phyloP scores from a whole-genome alignment of 345 rosid species.

The Eucalyptus melliodora region DNA sequence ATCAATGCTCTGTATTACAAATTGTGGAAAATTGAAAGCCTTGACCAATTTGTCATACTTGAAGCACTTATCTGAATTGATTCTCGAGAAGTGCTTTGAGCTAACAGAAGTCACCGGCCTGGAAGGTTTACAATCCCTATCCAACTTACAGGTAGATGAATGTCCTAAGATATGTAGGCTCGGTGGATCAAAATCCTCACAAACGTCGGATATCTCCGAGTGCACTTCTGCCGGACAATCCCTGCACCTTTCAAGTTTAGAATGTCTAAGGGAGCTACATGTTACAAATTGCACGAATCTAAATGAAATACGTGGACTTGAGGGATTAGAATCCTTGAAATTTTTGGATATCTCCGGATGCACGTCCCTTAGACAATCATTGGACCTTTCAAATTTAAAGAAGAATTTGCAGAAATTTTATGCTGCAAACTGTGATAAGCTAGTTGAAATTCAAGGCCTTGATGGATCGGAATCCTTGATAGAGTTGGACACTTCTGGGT shows the following conservation, averaged over 20 bases:
- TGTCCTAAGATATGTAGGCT: neutral
- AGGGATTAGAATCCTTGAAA: neutral
- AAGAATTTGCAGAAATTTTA: neutral
- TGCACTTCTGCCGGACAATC: neutral
- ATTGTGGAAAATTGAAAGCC: neutral
- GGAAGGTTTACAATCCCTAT: neutral
- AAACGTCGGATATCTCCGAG: neutral
- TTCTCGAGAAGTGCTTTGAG: neutral
- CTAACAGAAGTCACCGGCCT: neutral
- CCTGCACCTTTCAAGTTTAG: neutral
- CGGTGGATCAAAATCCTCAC: neutral
- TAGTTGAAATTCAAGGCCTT: neutral
- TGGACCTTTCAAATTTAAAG: neutral
- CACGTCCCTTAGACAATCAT: neutral
- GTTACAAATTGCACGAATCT: neutral
- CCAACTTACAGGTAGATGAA: neutral
- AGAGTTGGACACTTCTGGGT: neutral
- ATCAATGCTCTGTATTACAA: neutral
- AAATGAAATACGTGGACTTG: neutral
- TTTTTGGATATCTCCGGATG: neutral
- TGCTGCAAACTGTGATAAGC: neutral
- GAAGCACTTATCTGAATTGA: neutral
- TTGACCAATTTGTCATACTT: neutral
- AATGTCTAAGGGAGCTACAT: neutral
- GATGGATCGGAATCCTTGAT: neutral